Conservation (phyloP, 345 rosid species). For the Rhizophora mangle region DNA sequence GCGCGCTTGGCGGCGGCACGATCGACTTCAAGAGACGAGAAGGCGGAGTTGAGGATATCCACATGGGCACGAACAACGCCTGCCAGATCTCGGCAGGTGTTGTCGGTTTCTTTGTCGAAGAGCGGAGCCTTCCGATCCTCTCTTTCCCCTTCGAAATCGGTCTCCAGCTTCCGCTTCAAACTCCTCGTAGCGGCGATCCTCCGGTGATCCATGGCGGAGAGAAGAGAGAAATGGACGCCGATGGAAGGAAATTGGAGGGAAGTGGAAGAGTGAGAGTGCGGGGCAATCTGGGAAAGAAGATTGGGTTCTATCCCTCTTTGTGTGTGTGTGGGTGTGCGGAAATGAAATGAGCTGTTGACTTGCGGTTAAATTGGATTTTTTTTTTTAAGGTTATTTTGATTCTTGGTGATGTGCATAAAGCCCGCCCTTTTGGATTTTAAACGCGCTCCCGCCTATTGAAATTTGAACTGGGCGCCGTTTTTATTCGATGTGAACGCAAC, state of each 20-base stretch:
- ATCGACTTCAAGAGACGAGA: conserved; percentile 39
- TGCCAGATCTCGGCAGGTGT: conserved; percentile 26
- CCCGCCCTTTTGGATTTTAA: too few species aligned
- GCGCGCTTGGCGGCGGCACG: conserved; percentile 51
- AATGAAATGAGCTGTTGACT: not conserved
- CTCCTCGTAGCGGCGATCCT: conserved; percentile 32
- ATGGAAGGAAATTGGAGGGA: not conserved
- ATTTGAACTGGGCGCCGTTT: too few species aligned
- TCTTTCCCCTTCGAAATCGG: conserved; percentile 26
- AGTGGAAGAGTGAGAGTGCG: not conserved
- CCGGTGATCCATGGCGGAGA: conserved; percentile 42
- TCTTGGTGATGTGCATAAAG: too few species aligned
- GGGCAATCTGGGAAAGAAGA: conserved; percentile 14
- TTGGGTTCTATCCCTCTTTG: not conserved
- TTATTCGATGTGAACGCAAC: too few species aligned
- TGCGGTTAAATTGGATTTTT: too few species aligned
- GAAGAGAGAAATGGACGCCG: not conserved
- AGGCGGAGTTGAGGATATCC: conserved; percentile 37
- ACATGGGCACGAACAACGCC: conserved; percentile 40
- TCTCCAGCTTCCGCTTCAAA: conserved; percentile 55
- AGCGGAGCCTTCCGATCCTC: conserved; percentile 24
- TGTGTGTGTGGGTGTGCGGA: not conserved
- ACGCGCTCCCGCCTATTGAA: too few species aligned
- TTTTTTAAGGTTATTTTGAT: too few species aligned
- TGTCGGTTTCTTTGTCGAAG: conserved; percentile 8